phyloP scores from a whole-genome alignment of 192 early-diverging fungal species.

The Haplosporangium gracile region DNA sequence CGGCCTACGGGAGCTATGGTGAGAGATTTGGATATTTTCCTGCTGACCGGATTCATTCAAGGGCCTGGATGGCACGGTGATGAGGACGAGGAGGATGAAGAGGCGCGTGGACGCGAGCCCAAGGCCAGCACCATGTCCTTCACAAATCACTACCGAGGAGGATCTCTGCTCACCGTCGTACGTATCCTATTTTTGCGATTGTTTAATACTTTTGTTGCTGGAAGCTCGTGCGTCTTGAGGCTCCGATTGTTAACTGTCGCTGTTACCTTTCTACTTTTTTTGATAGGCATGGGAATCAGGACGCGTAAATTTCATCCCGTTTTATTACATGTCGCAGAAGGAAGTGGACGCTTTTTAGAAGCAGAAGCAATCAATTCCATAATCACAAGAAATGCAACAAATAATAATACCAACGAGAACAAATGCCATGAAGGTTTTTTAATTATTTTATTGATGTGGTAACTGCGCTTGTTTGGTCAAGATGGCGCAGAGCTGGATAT shows the following conservation, averaged over 20 bases:
- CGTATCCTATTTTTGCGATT: neutral
- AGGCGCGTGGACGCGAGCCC: constrained; percentile 7
- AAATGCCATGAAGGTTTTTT: neutral
- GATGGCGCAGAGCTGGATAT: constrained; percentile 38
- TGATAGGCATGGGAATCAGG: constrained; percentile 55
- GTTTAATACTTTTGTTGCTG: neutral
- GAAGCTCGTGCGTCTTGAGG: neutral
- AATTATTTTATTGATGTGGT: neutral
- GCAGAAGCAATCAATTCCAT: neutral
- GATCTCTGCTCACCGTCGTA: constrained; percentile 39
- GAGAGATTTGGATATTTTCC: constrained; percentile 42
- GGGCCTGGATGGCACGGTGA: constrained; percentile 41
- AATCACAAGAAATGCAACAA: neutral
- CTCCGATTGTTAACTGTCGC: neutral
- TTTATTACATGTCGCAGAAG: constrained; percentile 27
- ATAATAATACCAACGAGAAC: neutral
- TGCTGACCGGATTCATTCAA: constrained; percentile 35
- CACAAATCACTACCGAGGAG: constrained; percentile 11
- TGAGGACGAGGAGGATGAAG: constrained; percentile 14
- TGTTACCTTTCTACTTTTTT: neutral
- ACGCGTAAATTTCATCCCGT: constrained; percentile 37
- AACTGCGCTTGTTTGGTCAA: neutral
- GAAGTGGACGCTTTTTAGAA: constrained; percentile 16
- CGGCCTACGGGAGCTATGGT: constrained; percentile 35
- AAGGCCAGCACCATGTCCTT: constrained; percentile 35